A percentile compares a stretch with the other conserved stretches of the same genome.
Evolutionary conservation across 2,329 filamentous ascomycete species (phyloP).

Genomic region (Fusarium incarnatum): DNA sequence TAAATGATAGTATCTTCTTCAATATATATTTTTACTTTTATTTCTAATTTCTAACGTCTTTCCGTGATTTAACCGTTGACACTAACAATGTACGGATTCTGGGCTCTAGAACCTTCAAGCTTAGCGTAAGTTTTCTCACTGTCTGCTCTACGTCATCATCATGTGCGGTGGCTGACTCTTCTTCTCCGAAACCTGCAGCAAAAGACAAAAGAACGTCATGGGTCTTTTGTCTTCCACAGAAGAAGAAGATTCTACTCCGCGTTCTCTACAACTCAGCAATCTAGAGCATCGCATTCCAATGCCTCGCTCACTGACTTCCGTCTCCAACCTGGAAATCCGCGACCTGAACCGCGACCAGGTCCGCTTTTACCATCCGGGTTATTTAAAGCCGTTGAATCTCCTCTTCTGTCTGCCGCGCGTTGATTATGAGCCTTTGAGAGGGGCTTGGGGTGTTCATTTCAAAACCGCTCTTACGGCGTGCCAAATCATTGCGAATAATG

Average conservation of each 20-base stretch:
- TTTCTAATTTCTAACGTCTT: background rate
- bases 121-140: background rate
- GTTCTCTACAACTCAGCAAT: constrained; percentile 16
- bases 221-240: constrained; percentile 4
- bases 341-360: constrained; percentile 37
- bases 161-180: constrained; percentile 5
- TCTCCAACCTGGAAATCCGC: constrained; percentile 33
- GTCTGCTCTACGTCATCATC: background rate
- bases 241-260: constrained; percentile 7
- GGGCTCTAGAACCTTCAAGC: background rate
- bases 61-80: background rate
- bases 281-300: constrained; percentile 24
- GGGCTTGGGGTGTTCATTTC: constrained; percentile 25
- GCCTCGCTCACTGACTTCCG: constrained; percentile 34
- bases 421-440: constrained; percentile 8
- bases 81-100: constrained; percentile 1
- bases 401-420: constrained; percentile 37
- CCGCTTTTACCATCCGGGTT: constrained; percentile 39
- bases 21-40: background rate
- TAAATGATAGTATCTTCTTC: background rate
- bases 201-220: constrained; percentile 29
- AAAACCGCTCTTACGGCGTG: constrained; percentile 29
- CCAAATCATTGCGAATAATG: constrained; percentile 37
- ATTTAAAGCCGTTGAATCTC: constrained; percentile 32
- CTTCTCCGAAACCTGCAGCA: background rate